These are phyloP conservation scores for Speleostelium caveatum DNA, from an alignment of 78 protist species.

Conservation along the genomic window DNA sequence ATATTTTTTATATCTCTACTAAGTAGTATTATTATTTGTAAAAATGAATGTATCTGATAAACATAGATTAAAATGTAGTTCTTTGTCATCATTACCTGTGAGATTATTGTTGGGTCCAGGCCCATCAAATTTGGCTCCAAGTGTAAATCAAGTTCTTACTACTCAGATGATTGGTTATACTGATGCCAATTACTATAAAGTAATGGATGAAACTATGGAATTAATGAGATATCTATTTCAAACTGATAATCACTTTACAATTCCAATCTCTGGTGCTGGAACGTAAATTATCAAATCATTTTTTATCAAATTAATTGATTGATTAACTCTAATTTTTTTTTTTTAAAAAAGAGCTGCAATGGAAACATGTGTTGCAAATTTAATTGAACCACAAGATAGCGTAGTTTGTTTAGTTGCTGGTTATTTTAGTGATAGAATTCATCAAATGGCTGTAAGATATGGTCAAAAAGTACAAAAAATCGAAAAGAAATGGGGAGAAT, in stretches of 20 bases:
- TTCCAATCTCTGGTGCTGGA: constrained; percentile 86
- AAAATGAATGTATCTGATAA: constrained; percentile 9
- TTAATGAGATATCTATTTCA: constrained; percentile 78
- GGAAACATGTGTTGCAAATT: constrained; percentile 77
- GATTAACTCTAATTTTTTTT: not conserved
- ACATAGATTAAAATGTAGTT: constrained; percentile 9
- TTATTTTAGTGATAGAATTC: constrained; percentile 74
- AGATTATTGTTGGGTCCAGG: constrained; percentile 85
- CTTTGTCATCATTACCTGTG: constrained; percentile 33
- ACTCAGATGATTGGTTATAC: constrained; percentile 74
- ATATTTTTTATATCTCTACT: not conserved
- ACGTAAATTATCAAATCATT: constrained; percentile 5
- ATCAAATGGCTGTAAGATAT: constrained; percentile 78
- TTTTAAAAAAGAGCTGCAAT: constrained; percentile 60
- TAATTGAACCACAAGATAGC: constrained; percentile 75
- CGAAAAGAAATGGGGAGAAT: constrained; percentile 62
- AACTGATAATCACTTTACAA: constrained; percentile 80
- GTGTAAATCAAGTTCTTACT: constrained; percentile 61
- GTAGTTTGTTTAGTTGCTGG: constrained; percentile 77
- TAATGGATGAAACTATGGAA: constrained; percentile 84
- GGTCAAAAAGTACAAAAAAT: constrained; percentile 25
- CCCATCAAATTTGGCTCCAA: constrained; percentile 81
- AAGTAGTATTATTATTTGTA: not conserved
- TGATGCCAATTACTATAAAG: constrained; percentile 53
- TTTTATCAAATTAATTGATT: not conserved